Evolutionary conservation across 495 filamentous ascomycete species (phyloP).

Genomic region (Penicillium diatomitis): DNA sequence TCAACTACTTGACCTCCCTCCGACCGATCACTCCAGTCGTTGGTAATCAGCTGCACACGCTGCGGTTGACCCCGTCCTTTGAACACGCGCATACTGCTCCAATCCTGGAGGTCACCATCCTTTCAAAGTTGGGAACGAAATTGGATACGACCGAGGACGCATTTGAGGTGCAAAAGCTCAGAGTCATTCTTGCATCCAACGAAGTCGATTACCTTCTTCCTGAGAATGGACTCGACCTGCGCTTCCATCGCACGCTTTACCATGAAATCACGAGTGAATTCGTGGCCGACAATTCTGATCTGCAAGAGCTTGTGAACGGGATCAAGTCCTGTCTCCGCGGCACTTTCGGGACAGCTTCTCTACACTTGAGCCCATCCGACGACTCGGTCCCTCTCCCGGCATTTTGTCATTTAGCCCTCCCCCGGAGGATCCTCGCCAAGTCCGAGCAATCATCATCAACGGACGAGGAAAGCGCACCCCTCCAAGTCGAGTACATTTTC

Average conservation of each 20-base stretch:
- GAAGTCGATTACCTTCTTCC: constrained; percentile 36
- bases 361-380: background rate
- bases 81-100: constrained; percentile 17
- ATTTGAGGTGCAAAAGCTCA: constrained; percentile 18
- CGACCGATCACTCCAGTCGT: constrained; percentile 5
- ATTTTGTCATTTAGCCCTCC: constrained; percentile 25
- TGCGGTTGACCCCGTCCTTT: constrained; percentile 26
- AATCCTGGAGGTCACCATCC: constrained; percentile 27
- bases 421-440: constrained; percentile 7
- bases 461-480: background rate
- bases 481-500: constrained; percentile 28
- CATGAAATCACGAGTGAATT: constrained; percentile 13
- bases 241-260: constrained; percentile 30
- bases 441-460: background rate
- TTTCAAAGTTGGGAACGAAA: background rate
- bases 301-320: constrained; percentile 6
- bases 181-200: constrained; percentile 20
- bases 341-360: constrained; percentile 4
- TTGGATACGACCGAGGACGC: background rate
- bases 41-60: constrained; percentile 11
- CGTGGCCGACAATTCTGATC: background rate
- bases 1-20: constrained; percentile 20
- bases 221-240: constrained; percentile 31
- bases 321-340: constrained; percentile 13
- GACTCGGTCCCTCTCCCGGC: constrained; percentile 15